Conservation (phyloP, 1,284 basidiomycete species). For the Retiboletus flavoniger region DNA sequence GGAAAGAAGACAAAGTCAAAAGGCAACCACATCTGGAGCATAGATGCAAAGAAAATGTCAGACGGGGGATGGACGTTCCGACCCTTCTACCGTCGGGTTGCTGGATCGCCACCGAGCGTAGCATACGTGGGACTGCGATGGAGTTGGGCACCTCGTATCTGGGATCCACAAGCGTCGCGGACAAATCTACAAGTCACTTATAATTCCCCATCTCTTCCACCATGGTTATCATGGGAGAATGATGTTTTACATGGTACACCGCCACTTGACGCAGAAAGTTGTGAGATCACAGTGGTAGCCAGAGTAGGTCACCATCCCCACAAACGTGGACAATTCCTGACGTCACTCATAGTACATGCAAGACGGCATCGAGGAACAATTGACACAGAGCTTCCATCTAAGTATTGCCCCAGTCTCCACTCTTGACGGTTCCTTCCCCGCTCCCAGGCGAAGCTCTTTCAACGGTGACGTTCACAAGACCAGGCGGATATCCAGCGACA, state of each 20-base stretch:
- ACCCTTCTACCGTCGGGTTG: constrained; percentile 85
- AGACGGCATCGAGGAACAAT: constrained; percentile 68
- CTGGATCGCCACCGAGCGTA: constrained; percentile 76
- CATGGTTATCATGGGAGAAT: constrained; percentile 89
- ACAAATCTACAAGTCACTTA: constrained; percentile 79
- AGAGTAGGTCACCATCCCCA: constrained; percentile 47
- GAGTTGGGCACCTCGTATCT: constrained; percentile 92
- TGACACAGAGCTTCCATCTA: constrained; percentile 65
- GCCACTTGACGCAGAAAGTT: constrained; percentile 66
- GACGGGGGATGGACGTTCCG: constrained; percentile 89
- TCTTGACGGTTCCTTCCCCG: constrained; percentile 56
- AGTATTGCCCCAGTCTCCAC: constrained; percentile 70
- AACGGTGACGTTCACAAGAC: constrained; percentile 48
- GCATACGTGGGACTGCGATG: constrained; percentile 85
- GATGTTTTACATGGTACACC: constrained; percentile 74
- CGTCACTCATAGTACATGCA: constrained; percentile 54
- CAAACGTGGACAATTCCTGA: constrained; percentile 12
- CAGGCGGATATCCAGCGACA: constrained; percentile 63
- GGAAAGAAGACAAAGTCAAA: constrained; percentile 99
- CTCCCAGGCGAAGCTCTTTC: constrained; percentile 61
- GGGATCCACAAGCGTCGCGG: constrained; percentile 93
- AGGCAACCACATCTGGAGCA: constrained; percentile 99
- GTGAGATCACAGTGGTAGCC: constrained; percentile 69
- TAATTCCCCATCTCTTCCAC: constrained; percentile 75
- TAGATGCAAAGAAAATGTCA: constrained; percentile 84